Evolutionary conservation across 257 asterid species (phyloP).

Genomic region (Ajuga chamaepitys): DNA sequence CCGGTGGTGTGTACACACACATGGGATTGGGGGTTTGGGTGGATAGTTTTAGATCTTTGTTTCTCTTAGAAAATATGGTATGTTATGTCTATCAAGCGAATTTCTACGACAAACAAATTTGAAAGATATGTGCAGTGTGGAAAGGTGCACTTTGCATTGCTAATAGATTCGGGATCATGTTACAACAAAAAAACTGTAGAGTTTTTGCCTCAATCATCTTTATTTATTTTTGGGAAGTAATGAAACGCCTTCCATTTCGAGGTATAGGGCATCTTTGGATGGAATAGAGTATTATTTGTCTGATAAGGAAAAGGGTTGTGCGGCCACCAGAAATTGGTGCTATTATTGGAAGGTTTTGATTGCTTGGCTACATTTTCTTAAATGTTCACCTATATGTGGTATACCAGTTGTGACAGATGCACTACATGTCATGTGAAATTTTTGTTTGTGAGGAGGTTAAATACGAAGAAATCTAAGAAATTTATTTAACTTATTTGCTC

Average conservation of each 20-base stretch:
- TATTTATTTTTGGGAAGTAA: background rate
- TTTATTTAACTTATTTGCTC: background rate
- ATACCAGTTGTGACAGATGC: background rate
- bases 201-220: background rate
- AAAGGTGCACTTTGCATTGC: conserved; percentile 7
- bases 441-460: background rate
- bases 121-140: background rate
- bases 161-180: background rate
- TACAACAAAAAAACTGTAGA: background rate
- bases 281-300: background rate
- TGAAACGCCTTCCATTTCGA: background rate
- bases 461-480: background rate
- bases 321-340: background rate
- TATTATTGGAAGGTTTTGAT: background rate
- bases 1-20: background rate
- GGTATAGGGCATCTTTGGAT: background rate
- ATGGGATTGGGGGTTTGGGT: background rate
- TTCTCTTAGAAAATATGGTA: background rate
- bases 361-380: background rate
- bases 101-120: background rate
- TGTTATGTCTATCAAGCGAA: background rate
- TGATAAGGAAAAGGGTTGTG: background rate
- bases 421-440: background rate
- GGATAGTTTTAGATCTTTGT: background rate
- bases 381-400: background rate